Percentiles rank a stretch among this genome's conserved stretches.
Conservation (phyloP, 2,329 filamentous ascomycete species). For the Clarireedia paspali region DNA sequence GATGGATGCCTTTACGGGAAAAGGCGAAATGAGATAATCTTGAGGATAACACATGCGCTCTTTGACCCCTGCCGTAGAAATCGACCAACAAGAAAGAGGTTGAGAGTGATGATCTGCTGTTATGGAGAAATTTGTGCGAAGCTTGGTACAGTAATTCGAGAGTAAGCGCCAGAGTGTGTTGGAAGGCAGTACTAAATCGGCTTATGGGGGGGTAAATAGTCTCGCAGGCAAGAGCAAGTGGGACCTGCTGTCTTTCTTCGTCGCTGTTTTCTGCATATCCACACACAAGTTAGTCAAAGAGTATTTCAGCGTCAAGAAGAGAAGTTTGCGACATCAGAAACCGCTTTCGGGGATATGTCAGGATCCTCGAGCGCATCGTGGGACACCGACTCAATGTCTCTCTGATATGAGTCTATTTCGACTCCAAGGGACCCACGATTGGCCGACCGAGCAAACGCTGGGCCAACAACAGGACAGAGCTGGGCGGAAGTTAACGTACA, state of each 20-base stretch:
- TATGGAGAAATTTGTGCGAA: neutral
- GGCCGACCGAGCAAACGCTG: conserved; percentile 2
- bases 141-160: neutral
- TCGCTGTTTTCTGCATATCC: neutral
- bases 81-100: neutral
- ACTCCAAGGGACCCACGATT: neutral
- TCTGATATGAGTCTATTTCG: conserved; percentile 1
- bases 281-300: neutral
- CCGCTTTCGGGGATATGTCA: neutral
- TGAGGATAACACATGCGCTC: conserved; percentile 1
- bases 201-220: no score
- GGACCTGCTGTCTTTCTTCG: neutral
- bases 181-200: neutral
- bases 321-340: neutral
- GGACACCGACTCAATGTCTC: neutral
- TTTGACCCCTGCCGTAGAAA: neutral
- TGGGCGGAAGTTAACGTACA: no score
- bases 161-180: conserved; percentile 4
- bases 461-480: neutral
- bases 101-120: neutral
- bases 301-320: neutral
- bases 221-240: neutral
- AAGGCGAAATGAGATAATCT: conserved; percentile 10
- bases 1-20: neutral
- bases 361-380: neutral